Percentiles rank a stretch among this genome's conserved stretches.
These are phyloP conservation scores for Yamadazyma buinensis DNA, from an alignment of 1,139 yeast genomes.

Conservation along the genomic window DNA sequence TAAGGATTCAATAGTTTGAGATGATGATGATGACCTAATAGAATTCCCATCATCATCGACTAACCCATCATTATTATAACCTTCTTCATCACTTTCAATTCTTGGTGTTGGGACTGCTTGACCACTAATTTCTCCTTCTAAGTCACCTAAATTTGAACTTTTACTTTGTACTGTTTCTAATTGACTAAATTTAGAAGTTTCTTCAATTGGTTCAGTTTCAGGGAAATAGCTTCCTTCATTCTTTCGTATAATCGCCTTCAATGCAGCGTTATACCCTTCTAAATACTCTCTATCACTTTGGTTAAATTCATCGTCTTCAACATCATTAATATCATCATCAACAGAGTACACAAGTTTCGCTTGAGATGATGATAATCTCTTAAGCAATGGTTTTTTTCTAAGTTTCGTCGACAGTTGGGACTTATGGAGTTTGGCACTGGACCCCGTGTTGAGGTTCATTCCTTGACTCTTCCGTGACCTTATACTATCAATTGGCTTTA, in stretches of 20 bases:
- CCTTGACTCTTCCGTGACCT: conserved; percentile 18
- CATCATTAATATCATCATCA: conserved; percentile 61
- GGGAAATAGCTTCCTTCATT: conserved; percentile 14
- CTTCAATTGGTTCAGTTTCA: conserved; percentile 13
- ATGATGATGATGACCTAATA: conserved; percentile 36
- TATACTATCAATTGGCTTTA: conserved; percentile 5
- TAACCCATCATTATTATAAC: not conserved
- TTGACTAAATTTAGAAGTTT: conserved; percentile 14
- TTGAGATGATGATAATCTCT: conserved; percentile 21
- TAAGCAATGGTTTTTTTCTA: conserved; percentile 20
- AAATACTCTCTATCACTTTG: conserved; percentile 48
- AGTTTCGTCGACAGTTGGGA: not conserved
- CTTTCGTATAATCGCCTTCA: conserved; percentile 38
- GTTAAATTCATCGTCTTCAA: conserved; percentile 39
- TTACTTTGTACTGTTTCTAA: conserved; percentile 20
- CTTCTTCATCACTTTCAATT: conserved; percentile 15
- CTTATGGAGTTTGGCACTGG: not conserved
- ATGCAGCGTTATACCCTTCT: conserved; percentile 72
- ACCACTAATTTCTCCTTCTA: conserved; percentile 12
- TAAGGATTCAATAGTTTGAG: conserved; percentile 68
- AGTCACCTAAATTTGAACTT: conserved; percentile 16
- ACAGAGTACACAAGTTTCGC: conserved; percentile 55
- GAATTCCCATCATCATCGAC: conserved; percentile 25
- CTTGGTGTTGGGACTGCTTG: conserved; percentile 14
- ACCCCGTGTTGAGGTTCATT: too few species aligned